Evolutionary conservation across 371 early-diverging fungal species (phyloP).

Genomic region (Mortierella sp.): DNA sequence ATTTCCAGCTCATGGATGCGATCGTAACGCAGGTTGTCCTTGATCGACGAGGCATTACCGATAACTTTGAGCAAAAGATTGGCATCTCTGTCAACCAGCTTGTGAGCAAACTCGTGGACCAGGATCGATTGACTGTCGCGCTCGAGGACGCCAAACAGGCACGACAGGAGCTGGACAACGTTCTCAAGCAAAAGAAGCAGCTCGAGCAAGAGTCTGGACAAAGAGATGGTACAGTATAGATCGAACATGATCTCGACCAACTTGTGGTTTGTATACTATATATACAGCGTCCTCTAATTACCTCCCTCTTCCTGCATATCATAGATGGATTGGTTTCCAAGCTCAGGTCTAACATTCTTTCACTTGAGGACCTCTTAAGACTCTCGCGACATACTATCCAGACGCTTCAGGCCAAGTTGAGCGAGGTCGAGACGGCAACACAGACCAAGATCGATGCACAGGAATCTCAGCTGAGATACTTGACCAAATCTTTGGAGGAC

Average conservation of each 20-base stretch:
- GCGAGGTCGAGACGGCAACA: constrained; percentile 75
- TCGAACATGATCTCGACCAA: background rate
- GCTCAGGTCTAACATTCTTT: constrained; percentile 77
- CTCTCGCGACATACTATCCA: constrained; percentile 85
- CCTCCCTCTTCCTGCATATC: background rate
- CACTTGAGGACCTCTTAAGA: constrained; percentile 81
- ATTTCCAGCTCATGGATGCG: constrained; percentile 85
- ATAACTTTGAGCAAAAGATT: constrained; percentile 64
- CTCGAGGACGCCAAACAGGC: constrained; percentile 79
- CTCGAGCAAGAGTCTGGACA: constrained; percentile 80
- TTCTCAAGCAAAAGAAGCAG: constrained; percentile 69
- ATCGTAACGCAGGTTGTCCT: constrained; percentile 86
- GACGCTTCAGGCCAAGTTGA: constrained; percentile 77
- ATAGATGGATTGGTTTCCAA: constrained; percentile 79
- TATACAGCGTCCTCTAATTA: background rate
- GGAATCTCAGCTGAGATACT: constrained; percentile 76
- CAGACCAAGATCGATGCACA: constrained; percentile 72
- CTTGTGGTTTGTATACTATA: too few relatives aligned
- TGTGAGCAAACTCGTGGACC: constrained; percentile 82
- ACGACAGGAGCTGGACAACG: constrained; percentile 65
- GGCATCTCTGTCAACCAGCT: constrained; percentile 77
- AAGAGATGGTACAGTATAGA: constrained; percentile 63
- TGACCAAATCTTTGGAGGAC: constrained; percentile 66
- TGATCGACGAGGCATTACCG: constrained; percentile 80
- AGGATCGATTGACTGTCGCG: constrained; percentile 79